Evolutionary conservation across 2,329 filamentous ascomycete genomes (phyloP).

Genomic region (Tolypocladium endophyticum): DNA sequence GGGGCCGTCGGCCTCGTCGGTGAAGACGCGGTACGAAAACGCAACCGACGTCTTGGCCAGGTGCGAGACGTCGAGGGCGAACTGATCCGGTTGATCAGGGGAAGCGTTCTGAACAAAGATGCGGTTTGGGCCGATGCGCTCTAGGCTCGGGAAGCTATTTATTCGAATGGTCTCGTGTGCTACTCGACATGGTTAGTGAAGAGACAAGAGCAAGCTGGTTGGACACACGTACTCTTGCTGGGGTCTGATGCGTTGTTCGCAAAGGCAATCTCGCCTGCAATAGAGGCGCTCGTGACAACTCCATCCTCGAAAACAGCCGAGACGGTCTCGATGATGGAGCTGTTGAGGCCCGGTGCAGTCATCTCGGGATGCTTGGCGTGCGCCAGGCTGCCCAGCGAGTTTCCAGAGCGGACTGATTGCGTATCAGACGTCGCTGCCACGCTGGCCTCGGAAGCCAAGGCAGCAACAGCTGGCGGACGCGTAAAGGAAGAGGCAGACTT

Average conservation of each 20-base stretch:
- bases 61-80: slow-evolving; percentile 61
- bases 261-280: slow-evolving; percentile 83
- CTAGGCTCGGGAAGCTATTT: slow-evolving; percentile 78
- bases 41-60: slow-evolving; percentile 67
- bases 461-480: slow-evolving; percentile 37
- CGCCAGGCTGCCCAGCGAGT: slow-evolving; percentile 60
- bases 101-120: slow-evolving; percentile 69
- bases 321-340: slow-evolving; percentile 87
- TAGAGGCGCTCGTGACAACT: slow-evolving; percentile 56
- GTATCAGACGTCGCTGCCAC: slow-evolving; percentile 61
- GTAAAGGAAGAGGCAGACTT: slow-evolving; percentile 9
- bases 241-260: slow-evolving; percentile 56
- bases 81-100: slow-evolving; percentile 63
- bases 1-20: slow-evolving; percentile 44
- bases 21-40: slow-evolving; percentile 85
- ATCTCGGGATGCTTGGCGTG: slow-evolving; percentile 76
- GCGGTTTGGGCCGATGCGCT: slow-evolving; percentile 88
- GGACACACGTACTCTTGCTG: slow-evolving; percentile 34
- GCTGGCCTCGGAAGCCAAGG: slow-evolving; percentile 53
- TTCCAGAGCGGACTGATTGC: slow-evolving; percentile 81
- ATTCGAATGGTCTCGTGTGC: slow-evolving; percentile 62
- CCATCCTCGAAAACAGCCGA: slow-evolving; percentile 74
- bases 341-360: slow-evolving; percentile 67
- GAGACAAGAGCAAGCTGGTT: not conserved
- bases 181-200: slow-evolving; percentile 13